These are phyloP conservation scores for Calonectria honghensis DNA, from an alignment of 2,329 filamentous ascomycete genomes.

Conservation along the genomic window DNA sequence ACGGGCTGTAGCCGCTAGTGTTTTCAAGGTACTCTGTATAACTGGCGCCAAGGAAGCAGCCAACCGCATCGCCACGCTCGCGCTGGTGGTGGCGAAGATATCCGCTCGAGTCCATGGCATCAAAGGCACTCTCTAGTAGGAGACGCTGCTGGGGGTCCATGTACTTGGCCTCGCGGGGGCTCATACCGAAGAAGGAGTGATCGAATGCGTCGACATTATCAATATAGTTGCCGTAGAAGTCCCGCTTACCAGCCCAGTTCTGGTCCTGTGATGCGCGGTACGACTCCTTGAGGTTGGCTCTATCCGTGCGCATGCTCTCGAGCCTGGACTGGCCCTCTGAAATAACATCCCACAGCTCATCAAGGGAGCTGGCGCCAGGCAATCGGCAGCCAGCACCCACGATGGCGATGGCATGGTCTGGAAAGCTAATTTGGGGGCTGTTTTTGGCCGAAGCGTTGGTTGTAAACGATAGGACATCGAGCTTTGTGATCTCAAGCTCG, in stretches of 20 bases:
- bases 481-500: slow-evolving; percentile 42
- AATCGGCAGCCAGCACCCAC: slow-evolving; percentile 50
- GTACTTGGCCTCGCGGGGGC: slow-evolving; percentile 58
- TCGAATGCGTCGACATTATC: slow-evolving; percentile 58
- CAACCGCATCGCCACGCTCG: slow-evolving; percentile 22
- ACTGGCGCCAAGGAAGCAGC: slow-evolving; percentile 35
- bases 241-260: slow-evolving; percentile 39
- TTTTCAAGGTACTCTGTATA: slow-evolving; percentile 37
- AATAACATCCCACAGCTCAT: slow-evolving; percentile 51
- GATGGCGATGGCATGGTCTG: slow-evolving; percentile 47
- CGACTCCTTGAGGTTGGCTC: slow-evolving; percentile 40
- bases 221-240: slow-evolving; percentile 44
- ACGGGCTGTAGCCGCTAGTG: slow-evolving; percentile 26
- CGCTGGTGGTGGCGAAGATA: slow-evolving; percentile 46
- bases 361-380: slow-evolving; percentile 44
- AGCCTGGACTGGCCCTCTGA: slow-evolving; percentile 38
- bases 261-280: slow-evolving; percentile 41
- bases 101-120: slow-evolving; percentile 59
- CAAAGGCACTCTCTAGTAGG: slow-evolving; percentile 63
- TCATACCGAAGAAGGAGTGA: slow-evolving; percentile 64
- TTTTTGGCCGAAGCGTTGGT: not conserved
- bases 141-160: slow-evolving; percentile 65
- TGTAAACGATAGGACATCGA: slow-evolving; percentile 34
- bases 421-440: slow-evolving; percentile 29
- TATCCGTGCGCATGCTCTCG: slow-evolving; percentile 39